Evolutionary conservation across 2,329 filamentous ascomycete genomes (phyloP).

Genomic region (Sclerotinia spermophila): DNA sequence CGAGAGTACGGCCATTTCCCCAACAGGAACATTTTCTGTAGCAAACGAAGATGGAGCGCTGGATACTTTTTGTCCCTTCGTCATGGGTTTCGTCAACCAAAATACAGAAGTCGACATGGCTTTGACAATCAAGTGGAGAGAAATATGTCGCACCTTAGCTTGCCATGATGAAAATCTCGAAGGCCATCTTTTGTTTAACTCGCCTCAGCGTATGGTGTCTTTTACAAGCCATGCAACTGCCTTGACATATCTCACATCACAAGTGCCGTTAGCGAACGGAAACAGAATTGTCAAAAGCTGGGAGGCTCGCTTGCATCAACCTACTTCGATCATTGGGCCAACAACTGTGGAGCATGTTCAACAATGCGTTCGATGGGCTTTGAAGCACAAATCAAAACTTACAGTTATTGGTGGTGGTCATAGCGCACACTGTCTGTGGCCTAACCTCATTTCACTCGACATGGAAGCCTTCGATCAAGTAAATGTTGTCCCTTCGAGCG

Average conservation of each 20-base stretch:
- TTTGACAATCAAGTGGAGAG: conserved; percentile 45
- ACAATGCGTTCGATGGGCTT: conserved; percentile 54
- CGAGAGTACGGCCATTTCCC: conserved; percentile 46
- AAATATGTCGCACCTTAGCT: conserved; percentile 49
- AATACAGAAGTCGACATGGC: conserved; percentile 31
- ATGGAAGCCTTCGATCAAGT: conserved; percentile 55
- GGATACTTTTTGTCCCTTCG: conserved; percentile 50
- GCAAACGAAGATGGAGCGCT: conserved; percentile 44
- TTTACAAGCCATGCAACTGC: conserved; percentile 47
- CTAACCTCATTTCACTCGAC: conserved; percentile 53
- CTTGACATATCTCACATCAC: conserved; percentile 43
- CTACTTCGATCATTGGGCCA: conserved; percentile 47
- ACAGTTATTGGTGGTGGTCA: conserved; percentile 57
- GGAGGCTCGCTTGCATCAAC: conserved; percentile 45
- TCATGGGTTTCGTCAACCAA: conserved; percentile 45
- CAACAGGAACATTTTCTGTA: conserved; percentile 44
- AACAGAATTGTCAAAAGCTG: conserved; percentile 47
- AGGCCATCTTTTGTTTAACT: conserved; percentile 45
- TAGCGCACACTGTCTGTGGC: conserved; percentile 54
- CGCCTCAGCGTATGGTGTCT: conserved; percentile 48
- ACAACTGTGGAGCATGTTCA: conserved; percentile 48
- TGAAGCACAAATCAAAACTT: conserved; percentile 44
- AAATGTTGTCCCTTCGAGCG: conserved; percentile 39
- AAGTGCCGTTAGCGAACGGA: conserved; percentile 37
- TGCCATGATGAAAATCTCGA: conserved; percentile 39